Conservation (phyloP, 2,329 filamentous ascomycete species). For the Pyrenophora graminea region DNA sequence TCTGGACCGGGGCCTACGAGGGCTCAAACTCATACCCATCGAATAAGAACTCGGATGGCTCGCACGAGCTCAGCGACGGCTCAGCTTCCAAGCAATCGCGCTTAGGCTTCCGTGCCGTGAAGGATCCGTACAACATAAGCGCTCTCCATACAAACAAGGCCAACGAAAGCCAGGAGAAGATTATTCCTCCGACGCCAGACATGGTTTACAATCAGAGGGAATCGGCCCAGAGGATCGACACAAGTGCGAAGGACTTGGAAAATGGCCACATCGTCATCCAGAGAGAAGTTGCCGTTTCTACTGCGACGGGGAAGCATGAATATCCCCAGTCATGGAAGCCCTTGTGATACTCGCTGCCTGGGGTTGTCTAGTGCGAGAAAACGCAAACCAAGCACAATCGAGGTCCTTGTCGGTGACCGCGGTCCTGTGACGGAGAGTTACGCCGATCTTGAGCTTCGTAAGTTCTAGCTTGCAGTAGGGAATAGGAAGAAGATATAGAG, state of each 20-base stretch:
- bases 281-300: constrained; percentile 1
- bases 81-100: background rate
- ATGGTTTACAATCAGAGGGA: background rate
- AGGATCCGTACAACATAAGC: constrained; percentile 20
- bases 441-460: too few species aligned
- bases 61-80: constrained; percentile 10
- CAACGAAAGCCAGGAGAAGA: constrained; percentile 23
- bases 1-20: constrained; percentile 9
- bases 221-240: background rate
- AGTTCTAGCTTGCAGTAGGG: too few species aligned
- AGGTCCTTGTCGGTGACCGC: too few species aligned
- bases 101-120: constrained; percentile 12
- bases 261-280: background rate
- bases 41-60: constrained; percentile 7
- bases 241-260: background rate
- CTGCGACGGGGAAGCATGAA: background rate
- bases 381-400: too few species aligned
- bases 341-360: background rate
- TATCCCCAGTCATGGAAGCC: background rate
- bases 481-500: too few species aligned
- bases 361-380: too few species aligned
- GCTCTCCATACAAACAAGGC: constrained; percentile 10
- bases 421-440: too few species aligned
- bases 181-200: constrained; percentile 4
- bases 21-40: constrained; percentile 9